Evolutionary conservation across 1,139 yeast genomes (phyloP).

Genomic region (Geotrichum cucujoidarum): DNA sequence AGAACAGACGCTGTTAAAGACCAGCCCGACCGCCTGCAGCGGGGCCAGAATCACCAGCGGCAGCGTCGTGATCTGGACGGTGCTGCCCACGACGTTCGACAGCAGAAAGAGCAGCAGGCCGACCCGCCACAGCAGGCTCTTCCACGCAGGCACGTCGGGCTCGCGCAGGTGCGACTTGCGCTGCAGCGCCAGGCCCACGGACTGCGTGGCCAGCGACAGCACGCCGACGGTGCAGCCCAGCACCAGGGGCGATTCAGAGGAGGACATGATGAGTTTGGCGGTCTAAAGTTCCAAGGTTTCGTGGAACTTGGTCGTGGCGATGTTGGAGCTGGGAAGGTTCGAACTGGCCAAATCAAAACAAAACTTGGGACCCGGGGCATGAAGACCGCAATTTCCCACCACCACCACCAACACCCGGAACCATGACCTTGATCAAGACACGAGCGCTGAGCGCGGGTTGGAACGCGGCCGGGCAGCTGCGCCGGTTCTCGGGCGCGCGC

Average conservation of each 20-base stretch:
- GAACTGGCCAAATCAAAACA: too few species aligned
- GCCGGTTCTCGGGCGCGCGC: not conserved
- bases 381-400: too few species aligned
- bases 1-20: conserved; percentile 78
- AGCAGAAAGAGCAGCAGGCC: conserved; percentile 68
- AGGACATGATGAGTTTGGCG: too few species aligned
- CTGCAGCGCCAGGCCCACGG: conserved; percentile 78
- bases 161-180: conserved; percentile 60
- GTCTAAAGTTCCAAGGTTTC: too few species aligned
- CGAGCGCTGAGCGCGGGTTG: too few species aligned
- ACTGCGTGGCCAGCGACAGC: conserved; percentile 73
- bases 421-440: too few species aligned
- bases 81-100: conserved; percentile 75
- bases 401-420: too few species aligned
- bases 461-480: too few species aligned
- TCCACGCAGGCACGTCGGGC: conserved; percentile 42
- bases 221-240: conserved; percentile 72
- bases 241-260: conserved; percentile 26
- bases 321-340: too few species aligned
- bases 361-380: too few species aligned
- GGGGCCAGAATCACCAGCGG: conserved; percentile 80
- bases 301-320: too few species aligned
- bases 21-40: conserved; percentile 82
- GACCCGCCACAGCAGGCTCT: conserved; percentile 65
- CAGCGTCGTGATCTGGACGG: conserved; percentile 76